Base-by-base conservation (phyloP, 495 filamentous ascomycete species). In the Pseudomonodictys pantanalensis region DNA sequence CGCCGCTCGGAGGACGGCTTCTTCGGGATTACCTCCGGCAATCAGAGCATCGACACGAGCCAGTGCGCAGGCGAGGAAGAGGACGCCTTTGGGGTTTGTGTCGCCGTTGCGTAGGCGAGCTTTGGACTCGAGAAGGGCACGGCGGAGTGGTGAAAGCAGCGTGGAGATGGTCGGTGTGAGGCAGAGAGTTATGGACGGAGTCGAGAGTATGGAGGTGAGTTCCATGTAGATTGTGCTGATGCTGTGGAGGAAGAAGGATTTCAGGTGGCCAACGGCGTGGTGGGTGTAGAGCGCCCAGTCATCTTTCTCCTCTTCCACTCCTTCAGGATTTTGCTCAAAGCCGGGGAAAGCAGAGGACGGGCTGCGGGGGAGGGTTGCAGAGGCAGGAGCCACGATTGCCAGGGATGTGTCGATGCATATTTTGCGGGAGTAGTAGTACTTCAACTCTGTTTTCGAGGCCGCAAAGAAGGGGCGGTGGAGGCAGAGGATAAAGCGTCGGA, bases 381-480 rank as follows among this genome's bases (percentile, higher is more conserved):
- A 28, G 1, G 42, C 20, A 7, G 59, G 52, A 2, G 44, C 23
- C 2, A 57, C 45, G 18, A 63, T 23, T 22, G 15, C 5, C 1
- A 52, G 9, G 2, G 60, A 51, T 2, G 46, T 47, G 20, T 63
- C 52, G 22, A 63, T 33, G 46, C 52, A 44, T 7, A 52, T 47
- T 25, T 63, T 63, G 17, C 41, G 6, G 4, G 60, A 63, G 47
- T 44, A 63, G 45, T 57, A 50, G 39, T 45, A 63, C 26, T 17
- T 51, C 12, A 53, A 53, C 20, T 58, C 26, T 1, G 18, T 22
- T 23, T 18, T 56, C 1, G 60, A 44, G 38, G 38, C 24, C 10
- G 28, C 24, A 18, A 52, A 51, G 41, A 63, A 63, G 6, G 60
- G 60, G 2, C 53, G 60, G 29, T 63, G 60, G 4, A 63, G 47